Percentiles rank a stretch among this genome's conserved stretches.
These are phyloP conservation scores for Mucor saturninus DNA, from an alignment of 371 early-diverging fungal genomes.

Conservation along the genomic window DNA sequence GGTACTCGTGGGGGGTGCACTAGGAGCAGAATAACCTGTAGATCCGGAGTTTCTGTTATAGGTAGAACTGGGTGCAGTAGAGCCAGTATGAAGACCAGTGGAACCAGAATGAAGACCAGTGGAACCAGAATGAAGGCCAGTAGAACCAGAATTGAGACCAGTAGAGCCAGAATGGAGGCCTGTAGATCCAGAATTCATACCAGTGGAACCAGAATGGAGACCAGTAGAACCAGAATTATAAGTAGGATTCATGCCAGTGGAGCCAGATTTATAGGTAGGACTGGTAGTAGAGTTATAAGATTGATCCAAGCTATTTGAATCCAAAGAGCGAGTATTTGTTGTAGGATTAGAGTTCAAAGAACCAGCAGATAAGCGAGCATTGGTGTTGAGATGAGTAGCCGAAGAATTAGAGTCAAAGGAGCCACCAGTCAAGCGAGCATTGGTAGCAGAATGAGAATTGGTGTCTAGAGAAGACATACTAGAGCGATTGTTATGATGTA, in stretches of 20 bases:
- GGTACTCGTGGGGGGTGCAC: slow-evolving; percentile 1
- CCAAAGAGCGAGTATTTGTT: background rate
- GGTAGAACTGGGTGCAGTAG: background rate
- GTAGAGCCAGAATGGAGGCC: no score
- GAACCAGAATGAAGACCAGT: no score
- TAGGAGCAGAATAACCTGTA: slow-evolving; percentile 1
- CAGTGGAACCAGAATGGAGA: background rate
- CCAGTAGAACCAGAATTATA: background rate
- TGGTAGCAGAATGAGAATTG: background rate
- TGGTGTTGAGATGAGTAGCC: background rate
- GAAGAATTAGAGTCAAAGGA: background rate
- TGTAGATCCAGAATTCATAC: background rate
- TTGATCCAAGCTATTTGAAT: no score
- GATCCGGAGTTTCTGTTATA: background rate
- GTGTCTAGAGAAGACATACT: background rate
- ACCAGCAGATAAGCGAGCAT: background rate
- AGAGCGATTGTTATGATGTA: background rate
- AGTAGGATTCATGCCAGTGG: background rate
- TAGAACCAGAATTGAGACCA: slow-evolving; percentile 1
- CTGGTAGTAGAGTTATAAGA: background rate
- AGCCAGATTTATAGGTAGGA: background rate
- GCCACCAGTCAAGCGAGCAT: background rate
- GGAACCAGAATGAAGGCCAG: background rate
- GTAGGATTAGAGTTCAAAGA: background rate
- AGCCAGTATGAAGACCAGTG: background rate